A percentile compares a stretch with the other conserved stretches of the same genome.
Conservation (phyloP, 2,329 filamentous ascomycete genomes). For the Ophiocordyceps sinensis region DNA sequence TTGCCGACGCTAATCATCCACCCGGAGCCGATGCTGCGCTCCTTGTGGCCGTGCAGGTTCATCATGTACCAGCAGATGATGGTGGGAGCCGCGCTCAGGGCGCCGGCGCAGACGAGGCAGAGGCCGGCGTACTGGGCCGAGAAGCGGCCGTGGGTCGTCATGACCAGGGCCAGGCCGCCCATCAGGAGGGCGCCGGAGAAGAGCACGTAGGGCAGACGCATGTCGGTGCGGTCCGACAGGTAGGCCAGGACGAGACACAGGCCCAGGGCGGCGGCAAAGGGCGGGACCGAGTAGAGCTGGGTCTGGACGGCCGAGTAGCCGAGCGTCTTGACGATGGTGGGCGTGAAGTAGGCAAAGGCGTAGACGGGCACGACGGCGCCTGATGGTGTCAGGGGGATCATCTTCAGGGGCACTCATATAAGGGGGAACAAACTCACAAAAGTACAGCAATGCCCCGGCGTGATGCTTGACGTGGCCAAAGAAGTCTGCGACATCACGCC, state of each 20-base stretch:
- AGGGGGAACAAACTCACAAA: no score
- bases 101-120: neutral
- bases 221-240: neutral
- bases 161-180: neutral
- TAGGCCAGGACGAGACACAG: neutral
- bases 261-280: neutral
- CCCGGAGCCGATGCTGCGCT: neutral
- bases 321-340: neutral
- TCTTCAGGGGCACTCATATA: no score
- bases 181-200: neutral
- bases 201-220: neutral
- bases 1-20: neutral
- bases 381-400: no score
- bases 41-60: neutral
- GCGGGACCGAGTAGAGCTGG: neutral
- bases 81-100: neutral
- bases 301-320: neutral
- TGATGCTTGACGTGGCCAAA: neutral
- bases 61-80: neutral
- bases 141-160: neutral
- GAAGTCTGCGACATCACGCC: neutral
- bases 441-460: neutral
- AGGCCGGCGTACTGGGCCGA: neutral
- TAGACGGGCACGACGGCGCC: neutral
- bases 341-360: neutral